Evolutionary conservation across 495 filamentous ascomycete genomes (phyloP), one percentile per base, ranked within the genome.

Genomic region (Tuber calosporum): DNA sequence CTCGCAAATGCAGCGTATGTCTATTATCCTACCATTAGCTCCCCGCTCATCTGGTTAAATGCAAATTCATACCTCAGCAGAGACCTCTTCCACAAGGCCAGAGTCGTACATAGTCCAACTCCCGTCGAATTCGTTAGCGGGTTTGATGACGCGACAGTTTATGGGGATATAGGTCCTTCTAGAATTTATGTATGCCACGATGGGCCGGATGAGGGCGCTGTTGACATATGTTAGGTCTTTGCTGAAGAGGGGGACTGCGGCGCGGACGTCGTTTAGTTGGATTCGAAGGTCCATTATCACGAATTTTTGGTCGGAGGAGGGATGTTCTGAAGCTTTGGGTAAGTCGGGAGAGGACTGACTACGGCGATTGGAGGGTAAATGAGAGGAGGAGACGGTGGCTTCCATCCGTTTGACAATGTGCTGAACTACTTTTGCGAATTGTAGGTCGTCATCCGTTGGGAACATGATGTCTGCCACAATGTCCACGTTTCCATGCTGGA

Each of bases 131-230:
- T 99, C 95, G 71, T 86, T 85, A 15, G 87, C 86, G 3, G 87
- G 88, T 84, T 99, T 99, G 74, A 97, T 91, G 71, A 99, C 91
- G 70, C 94, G 91, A 84, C 95, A 98, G 73, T 90, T 91, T 80
- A 99, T 90, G 15, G 95, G 96, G 68, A 99, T 98, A 81, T 96
- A 97, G 0, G 93, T 94, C 79, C 89, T 90, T 81, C 91, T 89
- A 41, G 92, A 92, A 82, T 99, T 99, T 83, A 99, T 97, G 80
- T 97, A 99, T 1, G 95, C 96, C n/a, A 99, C 95, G 72, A 99
- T 99, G 22, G 95, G 95, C 38, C 95, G 88, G 58, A 98, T 90
- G 9, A 99, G 88, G 4, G 95, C 95, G 80, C 94, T 94, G 82
- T 97, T 98, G 75, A 97, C 91, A 83, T 98, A 98, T 42, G 92